These are phyloP conservation scores for Erysimum cheiranthoides DNA, from an alignment of 345 rosid species.

Conservation along the genomic window DNA sequence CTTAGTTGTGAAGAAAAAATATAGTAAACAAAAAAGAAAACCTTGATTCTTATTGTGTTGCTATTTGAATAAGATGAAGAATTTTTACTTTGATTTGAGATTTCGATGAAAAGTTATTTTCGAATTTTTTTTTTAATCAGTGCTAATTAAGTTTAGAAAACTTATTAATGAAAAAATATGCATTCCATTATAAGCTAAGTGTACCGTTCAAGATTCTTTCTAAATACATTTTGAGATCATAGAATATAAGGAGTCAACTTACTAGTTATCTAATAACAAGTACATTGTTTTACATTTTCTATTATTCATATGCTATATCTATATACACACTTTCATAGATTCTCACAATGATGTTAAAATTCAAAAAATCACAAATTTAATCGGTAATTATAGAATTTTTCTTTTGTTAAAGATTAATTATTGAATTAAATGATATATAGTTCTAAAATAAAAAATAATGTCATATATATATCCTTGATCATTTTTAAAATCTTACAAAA, in stretches of 20 bases:
- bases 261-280: constrained; percentile 1
- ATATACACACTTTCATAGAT: not conserved
- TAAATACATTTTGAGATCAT: not conserved
- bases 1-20: constrained; percentile 44
- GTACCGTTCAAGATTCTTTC: not conserved
- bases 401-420: too few species aligned
- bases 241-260: not conserved
- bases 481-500: not conserved
- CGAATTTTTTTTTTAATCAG: not conserved
- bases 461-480: too few species aligned
- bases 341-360: not conserved
- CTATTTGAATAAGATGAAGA: not conserved
- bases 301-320: not conserved
- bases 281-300: not conserved
- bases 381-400: not conserved
- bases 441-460: too few species aligned
- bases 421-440: too few species aligned
- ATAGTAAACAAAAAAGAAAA: constrained; percentile 3
- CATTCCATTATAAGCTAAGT: not conserved
- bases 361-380: not conserved
- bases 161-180: not conserved
- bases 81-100: not conserved
- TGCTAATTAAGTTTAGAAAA: not conserved
- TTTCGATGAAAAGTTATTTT: not conserved
- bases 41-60: not conserved